Evolutionary conservation across 2,329 filamentous ascomycete species (phyloP).

Genomic region (Fusarium sp.): DNA sequence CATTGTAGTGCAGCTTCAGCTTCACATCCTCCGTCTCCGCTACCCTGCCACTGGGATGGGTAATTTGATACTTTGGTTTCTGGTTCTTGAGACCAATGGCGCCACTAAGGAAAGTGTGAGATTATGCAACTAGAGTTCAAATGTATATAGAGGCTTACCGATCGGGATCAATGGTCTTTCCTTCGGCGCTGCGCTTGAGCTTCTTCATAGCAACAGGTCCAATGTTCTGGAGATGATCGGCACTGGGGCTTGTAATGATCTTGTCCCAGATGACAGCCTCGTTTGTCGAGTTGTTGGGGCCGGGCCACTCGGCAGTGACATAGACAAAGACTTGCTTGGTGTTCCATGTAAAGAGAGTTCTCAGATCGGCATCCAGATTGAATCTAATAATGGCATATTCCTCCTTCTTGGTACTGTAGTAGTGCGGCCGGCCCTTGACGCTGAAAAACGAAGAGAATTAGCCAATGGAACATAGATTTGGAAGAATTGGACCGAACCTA

Average conservation of each 20-base stretch:
- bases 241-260: conserved; percentile 83
- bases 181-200: conserved; percentile 67
- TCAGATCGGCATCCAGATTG: conserved; percentile 90
- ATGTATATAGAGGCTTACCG: conserved; percentile 55
- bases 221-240: conserved; percentile 71
- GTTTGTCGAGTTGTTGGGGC: conserved; percentile 60
- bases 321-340: conserved; percentile 99
- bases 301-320: conserved; percentile 81
- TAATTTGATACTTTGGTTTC: conserved; percentile 96
- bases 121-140: not conserved
- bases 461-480: not conserved
- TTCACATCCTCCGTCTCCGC: conserved; percentile 79
- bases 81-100: conserved; percentile 83
- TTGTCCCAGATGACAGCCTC: conserved; percentile 94
- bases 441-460: conserved; percentile 57
- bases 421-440: conserved; percentile 91
- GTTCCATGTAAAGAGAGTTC: conserved; percentile 97
- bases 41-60: conserved; percentile 84
- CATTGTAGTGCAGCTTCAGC: conserved; percentile 90
- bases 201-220: conserved; percentile 71
- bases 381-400: conserved; percentile 97
- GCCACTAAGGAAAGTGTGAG: conserved; percentile 62
- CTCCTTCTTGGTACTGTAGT: conserved; percentile 91
- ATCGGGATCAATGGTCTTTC: conserved; percentile 70
- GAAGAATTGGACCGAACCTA: conserved; percentile 57